A percentile compares a stretch with the other conserved stretches of the same genome.
Conservation (phyloP, 1,139 yeast species). For the Candida dubliniensis region DNA sequence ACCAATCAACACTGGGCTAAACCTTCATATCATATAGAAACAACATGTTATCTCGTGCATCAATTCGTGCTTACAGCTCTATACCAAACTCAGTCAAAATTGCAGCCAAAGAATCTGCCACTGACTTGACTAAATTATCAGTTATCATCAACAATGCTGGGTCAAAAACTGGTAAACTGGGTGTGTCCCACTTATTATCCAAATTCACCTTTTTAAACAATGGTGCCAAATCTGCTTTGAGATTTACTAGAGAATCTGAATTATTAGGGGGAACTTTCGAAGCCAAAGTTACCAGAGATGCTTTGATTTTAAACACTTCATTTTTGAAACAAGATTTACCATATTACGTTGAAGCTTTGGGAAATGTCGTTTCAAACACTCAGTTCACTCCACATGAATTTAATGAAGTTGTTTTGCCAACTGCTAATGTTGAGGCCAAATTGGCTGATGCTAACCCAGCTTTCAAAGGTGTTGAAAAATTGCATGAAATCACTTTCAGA, state of each 20-base stretch:
- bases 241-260: constrained; percentile 94
- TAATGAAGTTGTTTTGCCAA: constrained; percentile 78
- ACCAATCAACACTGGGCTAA: constrained; percentile 1
- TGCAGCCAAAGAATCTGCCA: constrained; percentile 49
- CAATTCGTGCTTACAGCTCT: constrained; percentile 51
- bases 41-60: constrained; percentile 44
- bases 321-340: constrained; percentile 90
- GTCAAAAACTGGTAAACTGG: constrained; percentile 75
- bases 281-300: constrained; percentile 77
- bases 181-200: constrained; percentile 82
- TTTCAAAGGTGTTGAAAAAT: constrained; percentile 70
- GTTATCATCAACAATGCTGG: constrained; percentile 83
- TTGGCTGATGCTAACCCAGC: constrained; percentile 52
- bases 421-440: constrained; percentile 58
- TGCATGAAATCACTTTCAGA: constrained; percentile 83
- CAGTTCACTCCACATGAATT: constrained; percentile 82
- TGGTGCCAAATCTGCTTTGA: constrained; percentile 78
- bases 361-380: constrained; percentile 71
- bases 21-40: constrained; percentile 3
- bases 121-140: constrained; percentile 66
- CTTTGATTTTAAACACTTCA: constrained; percentile 73
- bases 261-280: constrained; percentile 82
- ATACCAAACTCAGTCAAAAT: constrained; percentile 45
- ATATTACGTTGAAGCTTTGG: constrained; percentile 84
- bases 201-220: constrained; percentile 87